Percentiles rank a stretch among this genome's conserved stretches.
phyloP scores from a whole-genome alignment of 2,329 filamentous ascomycete genomes.

The Zelopaecilomyces penicillatus region DNA sequence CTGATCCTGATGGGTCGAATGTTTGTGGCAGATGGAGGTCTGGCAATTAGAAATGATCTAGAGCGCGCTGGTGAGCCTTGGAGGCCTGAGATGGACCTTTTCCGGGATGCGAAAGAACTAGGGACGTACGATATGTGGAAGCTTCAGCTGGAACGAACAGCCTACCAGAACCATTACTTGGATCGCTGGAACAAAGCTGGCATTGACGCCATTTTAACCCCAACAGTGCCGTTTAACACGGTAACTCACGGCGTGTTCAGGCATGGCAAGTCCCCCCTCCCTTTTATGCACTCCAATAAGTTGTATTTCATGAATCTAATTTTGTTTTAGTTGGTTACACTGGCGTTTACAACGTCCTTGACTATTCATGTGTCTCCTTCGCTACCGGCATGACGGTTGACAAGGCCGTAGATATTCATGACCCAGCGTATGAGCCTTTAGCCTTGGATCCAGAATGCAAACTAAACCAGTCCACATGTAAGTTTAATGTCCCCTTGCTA shows the following conservation, averaged over 20 bases:
- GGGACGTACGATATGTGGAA: conserved; percentile 39
- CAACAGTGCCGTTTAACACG: conserved; percentile 38
- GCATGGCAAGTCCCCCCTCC: conserved; percentile 26
- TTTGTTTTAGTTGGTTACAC: conserved; percentile 36
- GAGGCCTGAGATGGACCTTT: conserved; percentile 29
- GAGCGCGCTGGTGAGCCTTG: conserved; percentile 35
- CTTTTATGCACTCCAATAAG: background rate
- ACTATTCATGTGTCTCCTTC: conserved; percentile 40
- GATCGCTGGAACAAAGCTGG: conserved; percentile 37
- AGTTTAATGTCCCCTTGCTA: too few relatives aligned
- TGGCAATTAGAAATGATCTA: conserved; percentile 30
- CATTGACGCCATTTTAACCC: conserved; percentile 56
- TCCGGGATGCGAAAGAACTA: conserved; percentile 27
- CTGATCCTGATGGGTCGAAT: conserved; percentile 31
- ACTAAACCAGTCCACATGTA: conserved; percentile 33
- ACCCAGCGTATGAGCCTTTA: conserved; percentile 23
- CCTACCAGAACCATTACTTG: conserved; percentile 37
- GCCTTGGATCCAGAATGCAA: conserved; percentile 24
- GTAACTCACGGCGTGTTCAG: conserved; percentile 35
- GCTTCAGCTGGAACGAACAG: conserved; percentile 36
- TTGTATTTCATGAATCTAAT: background rate
- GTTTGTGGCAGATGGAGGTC: conserved; percentile 41
- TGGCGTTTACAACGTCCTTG: conserved; percentile 40
- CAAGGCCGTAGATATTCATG: conserved; percentile 27
- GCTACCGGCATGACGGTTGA: conserved; percentile 34